Conservation (phyloP, 2,329 filamentous ascomycete species). For the Polychaeton citri region DNA sequence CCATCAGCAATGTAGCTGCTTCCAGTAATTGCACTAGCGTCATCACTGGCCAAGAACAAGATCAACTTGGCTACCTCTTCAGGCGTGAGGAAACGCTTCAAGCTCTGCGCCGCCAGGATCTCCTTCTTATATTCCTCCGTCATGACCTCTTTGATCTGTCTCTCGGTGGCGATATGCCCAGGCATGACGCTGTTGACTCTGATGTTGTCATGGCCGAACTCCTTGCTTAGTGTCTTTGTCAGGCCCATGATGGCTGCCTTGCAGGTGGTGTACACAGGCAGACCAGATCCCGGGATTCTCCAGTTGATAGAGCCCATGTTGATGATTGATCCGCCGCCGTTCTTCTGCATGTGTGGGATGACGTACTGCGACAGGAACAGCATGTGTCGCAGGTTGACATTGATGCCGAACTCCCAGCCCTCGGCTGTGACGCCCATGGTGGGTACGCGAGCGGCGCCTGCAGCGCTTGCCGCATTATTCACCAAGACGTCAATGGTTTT, state of each 20-base stretch:
- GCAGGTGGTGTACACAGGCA: slow-evolving; percentile 15
- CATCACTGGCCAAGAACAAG: slow-evolving; percentile 18
- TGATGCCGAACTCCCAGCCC: slow-evolving; percentile 45
- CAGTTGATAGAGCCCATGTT: slow-evolving; percentile 33
- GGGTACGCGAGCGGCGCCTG: slow-evolving; percentile 44
- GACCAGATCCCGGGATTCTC: slow-evolving; percentile 14
- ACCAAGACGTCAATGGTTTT: slow-evolving; percentile 44
- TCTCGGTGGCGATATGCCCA: slow-evolving; percentile 17
- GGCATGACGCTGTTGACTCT: slow-evolving; percentile 19
- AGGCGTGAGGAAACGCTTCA: slow-evolving; percentile 17
- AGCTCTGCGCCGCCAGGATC: slow-evolving; percentile 16
- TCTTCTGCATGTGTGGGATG: slow-evolving; percentile 43
- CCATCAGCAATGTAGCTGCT: slow-evolving; percentile 20
- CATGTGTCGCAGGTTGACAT: slow-evolving; percentile 54
- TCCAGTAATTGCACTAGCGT: slow-evolving; percentile 18
- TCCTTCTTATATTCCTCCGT: slow-evolving; percentile 15
- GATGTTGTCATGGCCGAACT: slow-evolving; percentile 15
- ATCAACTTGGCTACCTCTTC: slow-evolving; percentile 18
- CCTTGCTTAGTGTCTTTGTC: slow-evolving; percentile 16
- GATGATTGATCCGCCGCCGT: slow-evolving; percentile 45
- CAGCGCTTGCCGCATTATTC: slow-evolving; percentile 47
- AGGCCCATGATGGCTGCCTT: slow-evolving; percentile 17
- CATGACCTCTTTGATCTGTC: slow-evolving; percentile 19
- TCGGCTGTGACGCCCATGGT: slow-evolving; percentile 51
- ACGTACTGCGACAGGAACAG: slow-evolving; percentile 48